Base-by-base conservation (phyloP, 768 basidiomycete species). In the Hygrophorus pudorinus region DNA sequence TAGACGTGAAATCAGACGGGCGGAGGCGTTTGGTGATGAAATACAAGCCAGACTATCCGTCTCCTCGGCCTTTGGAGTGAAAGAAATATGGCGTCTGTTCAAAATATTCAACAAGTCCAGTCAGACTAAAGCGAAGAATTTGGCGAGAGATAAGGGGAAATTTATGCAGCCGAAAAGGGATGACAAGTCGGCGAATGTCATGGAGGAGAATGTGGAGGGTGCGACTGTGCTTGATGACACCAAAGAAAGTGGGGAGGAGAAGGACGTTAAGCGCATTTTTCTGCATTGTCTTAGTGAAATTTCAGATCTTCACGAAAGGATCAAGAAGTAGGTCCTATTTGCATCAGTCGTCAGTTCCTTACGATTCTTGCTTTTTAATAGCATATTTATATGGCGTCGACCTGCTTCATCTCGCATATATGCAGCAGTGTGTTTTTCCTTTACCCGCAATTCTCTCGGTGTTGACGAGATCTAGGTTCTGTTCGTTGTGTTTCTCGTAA, bases 371-470 rank as follows among this genome's bases (percentile, higher is more conserved):
- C 38, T 42, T 31, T 14, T 24, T 18, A 18, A 2, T 40, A 84
- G 81, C 51, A 65, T 81, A n/a, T 76, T 80, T 51, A 69, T 76
- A n/a, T 83, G 82, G 81, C 71, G 79, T 20, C 64, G 67, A 38
- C 73, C 78, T 3, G 48, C 62, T 4, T 67, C 72, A 9, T 80
- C 81, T 5, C 52, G 51, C 14, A 55, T 62, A 29, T 84, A 79
- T 55, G 64, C 59, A 16, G 41, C 65, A 28, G 81, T 80, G 53
- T 51, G 71, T 34, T 46, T 20, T 8, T 27, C 17, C 31, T 30
- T 6, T 40, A 31, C 5, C 37, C 24, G 34, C 18, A 30, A 20
- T 30, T 16, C 13, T 24, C 9, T 20, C 29, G 48, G 56, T 17
- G 50, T 45, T 39, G 30, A 28, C 42, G 13, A 14, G 28, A 31